Conservation (phyloP, 148 eudicot genomes). For the Nepenthes gracilis region DNA sequence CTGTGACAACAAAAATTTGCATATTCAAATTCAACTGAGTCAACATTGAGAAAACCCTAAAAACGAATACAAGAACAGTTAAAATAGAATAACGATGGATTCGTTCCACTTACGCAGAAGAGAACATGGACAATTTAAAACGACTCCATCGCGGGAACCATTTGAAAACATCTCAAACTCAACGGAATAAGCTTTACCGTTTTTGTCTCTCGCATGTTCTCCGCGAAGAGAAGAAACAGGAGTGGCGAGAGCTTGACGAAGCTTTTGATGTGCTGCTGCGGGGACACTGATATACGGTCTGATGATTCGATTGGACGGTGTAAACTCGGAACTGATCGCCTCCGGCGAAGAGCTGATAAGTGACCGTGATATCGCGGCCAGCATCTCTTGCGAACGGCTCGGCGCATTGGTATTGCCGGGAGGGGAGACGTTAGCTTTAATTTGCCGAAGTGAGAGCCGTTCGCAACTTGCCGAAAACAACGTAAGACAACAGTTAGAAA, state of each 20-base stretch:
- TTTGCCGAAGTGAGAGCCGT: too few relatives aligned
- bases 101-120: constrained; percentile 4
- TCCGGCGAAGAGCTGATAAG: too few relatives aligned
- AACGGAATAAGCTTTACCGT: background rate
- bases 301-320: too few relatives aligned
- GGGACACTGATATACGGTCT: too few relatives aligned
- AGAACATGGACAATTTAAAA: constrained; percentile 2
- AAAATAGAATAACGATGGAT: background rate
- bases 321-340: too few relatives aligned
- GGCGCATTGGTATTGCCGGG: too few relatives aligned
- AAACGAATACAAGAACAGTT: background rate
- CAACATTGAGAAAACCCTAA: background rate
- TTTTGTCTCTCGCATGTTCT: background rate
- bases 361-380: too few relatives aligned
- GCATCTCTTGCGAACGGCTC: too few relatives aligned
- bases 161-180: constrained; percentile 5
- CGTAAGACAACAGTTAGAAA: too few relatives aligned
- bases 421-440: too few relatives aligned
- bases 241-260: background rate
- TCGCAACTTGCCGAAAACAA: too few relatives aligned
- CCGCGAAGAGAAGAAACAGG: background rate
- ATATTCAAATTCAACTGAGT: background rate
- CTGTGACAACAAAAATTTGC: background rate
- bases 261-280: too few relatives aligned
- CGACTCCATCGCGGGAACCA: background rate